Evolutionary conservation across 2,329 filamentous ascomycete genomes (phyloP).

Genomic region (Trichoderma breve): DNA sequence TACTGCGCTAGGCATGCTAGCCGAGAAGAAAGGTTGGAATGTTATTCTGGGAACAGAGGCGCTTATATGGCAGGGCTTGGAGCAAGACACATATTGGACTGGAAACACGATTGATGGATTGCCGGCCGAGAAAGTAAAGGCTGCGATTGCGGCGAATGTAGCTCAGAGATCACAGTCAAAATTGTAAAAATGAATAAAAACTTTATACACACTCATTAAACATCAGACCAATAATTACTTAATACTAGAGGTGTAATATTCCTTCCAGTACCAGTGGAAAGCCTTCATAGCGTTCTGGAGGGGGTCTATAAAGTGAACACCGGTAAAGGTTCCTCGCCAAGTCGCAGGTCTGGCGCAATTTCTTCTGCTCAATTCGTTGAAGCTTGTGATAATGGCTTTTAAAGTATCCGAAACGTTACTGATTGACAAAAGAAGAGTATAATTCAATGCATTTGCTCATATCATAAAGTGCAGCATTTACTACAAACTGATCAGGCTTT

Average conservation of each 20-base stretch:
- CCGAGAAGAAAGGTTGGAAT: slow-evolving; percentile 10
- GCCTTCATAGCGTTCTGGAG: not conserved
- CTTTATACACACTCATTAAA: not conserved
- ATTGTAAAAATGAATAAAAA: not conserved
- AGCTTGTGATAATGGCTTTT: not conserved
- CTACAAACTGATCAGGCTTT: not conserved
- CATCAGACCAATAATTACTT: accelerated
- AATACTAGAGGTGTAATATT: not conserved
- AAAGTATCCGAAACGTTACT: not conserved
- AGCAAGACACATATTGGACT: slow-evolving; percentile 16
- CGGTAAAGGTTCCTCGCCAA: not conserved
- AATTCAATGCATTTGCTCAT: not conserved
- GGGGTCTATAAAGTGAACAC: not conserved
- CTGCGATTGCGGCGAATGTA: slow-evolving; percentile 6
- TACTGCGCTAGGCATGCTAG: slow-evolving; percentile 6
- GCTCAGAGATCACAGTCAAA: slow-evolving; percentile 9
- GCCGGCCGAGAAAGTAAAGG: slow-evolving; percentile 12
- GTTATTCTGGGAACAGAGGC: slow-evolving; percentile 13
- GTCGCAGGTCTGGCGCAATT: not conserved
- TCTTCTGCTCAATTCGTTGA: not conserved
- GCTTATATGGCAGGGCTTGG: slow-evolving; percentile 15
- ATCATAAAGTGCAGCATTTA: not conserved
- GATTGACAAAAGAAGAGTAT: not conserved
- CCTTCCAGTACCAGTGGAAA: not conserved
- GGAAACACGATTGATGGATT: slow-evolving; percentile 1